A percentile compares a stretch with the other conserved stretches of the same genome.
Conservation (phyloP, 768 basidiomycete genomes). For the Cantharellus anzutake region DNA sequence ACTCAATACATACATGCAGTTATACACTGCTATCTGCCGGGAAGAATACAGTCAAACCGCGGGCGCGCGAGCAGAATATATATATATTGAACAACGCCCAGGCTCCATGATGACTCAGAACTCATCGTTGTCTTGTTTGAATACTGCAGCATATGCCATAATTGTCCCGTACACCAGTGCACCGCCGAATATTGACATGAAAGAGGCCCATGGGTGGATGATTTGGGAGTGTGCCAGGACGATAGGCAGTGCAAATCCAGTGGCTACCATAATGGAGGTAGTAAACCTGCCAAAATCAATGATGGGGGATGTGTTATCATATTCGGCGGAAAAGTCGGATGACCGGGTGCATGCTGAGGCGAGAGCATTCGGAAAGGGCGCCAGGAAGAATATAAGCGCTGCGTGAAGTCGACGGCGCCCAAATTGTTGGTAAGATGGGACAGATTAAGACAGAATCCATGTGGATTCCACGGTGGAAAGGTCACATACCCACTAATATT, state of each 20-base stretch:
- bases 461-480: background rate
- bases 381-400: slow-evolving; percentile 24
- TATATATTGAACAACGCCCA: background rate
- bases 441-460: background rate
- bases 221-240: slow-evolving; percentile 83
- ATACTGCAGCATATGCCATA: slow-evolving; percentile 66
- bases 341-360: slow-evolving; percentile 74
- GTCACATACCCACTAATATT: slow-evolving; percentile 69
- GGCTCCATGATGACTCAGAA: slow-evolving; percentile 21
- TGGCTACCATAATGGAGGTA: slow-evolving; percentile 75
- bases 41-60: too few relatives aligned
- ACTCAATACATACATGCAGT: too few relatives aligned
- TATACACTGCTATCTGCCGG: too few relatives aligned
- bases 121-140: slow-evolving; percentile 67
- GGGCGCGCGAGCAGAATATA: too few relatives aligned
- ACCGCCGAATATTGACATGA: slow-evolving; percentile 91
- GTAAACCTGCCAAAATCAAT: slow-evolving; percentile 90
- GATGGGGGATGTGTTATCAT: slow-evolving; percentile 40
- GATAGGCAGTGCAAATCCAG: slow-evolving; percentile 83
- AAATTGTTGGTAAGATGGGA: background rate
- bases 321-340: slow-evolving; percentile 72
- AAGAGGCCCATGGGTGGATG: slow-evolving; percentile 66
- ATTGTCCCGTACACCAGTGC: slow-evolving; percentile 87
- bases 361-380: slow-evolving; percentile 85
- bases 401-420: background rate